phyloP scores from a whole-genome alignment of 176 grass and related monocot genomes.

The Pharus latifolius region DNA sequence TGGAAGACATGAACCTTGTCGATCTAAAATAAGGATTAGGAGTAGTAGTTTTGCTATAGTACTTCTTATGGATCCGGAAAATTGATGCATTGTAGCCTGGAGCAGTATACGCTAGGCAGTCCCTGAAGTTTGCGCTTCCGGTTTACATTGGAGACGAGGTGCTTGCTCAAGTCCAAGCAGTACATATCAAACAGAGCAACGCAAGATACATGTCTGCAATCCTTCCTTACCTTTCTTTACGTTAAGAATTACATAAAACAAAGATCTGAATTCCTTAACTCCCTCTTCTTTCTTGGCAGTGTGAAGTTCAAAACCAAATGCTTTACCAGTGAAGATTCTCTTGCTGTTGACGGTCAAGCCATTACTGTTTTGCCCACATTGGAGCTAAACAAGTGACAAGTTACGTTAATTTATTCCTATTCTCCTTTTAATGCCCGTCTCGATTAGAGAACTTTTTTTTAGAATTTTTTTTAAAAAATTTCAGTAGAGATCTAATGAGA shows the following conservation, averaged over 20 bases:
- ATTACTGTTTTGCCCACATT: conserved; percentile 43
- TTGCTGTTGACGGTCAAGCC: conserved; percentile 47
- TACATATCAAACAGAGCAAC: conserved; percentile 22
- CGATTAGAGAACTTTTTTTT: no score
- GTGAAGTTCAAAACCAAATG: conserved; percentile 67
- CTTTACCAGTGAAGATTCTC: conserved; percentile 24
- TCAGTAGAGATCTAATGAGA: no score
- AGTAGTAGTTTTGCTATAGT: no score
- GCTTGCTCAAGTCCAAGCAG: conserved; percentile 35
- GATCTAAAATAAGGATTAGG: no score
- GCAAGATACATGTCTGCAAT: conserved; percentile 32
- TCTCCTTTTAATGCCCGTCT: no score
- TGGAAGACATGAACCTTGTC: no score
- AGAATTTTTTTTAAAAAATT: no score
- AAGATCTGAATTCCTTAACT: no score
- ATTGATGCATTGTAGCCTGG: conserved; percentile 35
- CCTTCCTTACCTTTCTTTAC: neutral
- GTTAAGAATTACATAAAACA: neutral
- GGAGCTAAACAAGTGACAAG: neutral
- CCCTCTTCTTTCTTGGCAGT: conserved; percentile 24
- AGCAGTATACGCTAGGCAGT: conserved; percentile 39
- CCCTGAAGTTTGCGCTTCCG: conserved; percentile 43
- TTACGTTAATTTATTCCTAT: no score
- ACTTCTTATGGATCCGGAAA: no score
- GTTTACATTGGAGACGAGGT: conserved; percentile 53